These are phyloP conservation scores for Trichoderma sp. DNA, from an alignment of 2,329 filamentous ascomycete species.

Conservation along the genomic window DNA sequence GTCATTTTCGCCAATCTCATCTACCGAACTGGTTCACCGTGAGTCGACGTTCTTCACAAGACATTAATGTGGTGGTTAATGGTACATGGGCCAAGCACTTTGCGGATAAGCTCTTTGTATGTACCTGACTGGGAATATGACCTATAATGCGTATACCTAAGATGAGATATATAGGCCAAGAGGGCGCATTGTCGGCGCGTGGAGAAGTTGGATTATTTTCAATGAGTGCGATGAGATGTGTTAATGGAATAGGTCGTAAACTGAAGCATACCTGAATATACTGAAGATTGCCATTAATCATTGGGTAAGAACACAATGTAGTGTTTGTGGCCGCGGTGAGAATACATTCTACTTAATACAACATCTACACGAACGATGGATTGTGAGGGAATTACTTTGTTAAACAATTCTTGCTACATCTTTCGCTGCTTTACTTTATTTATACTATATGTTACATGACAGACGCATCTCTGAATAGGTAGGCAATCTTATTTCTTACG, in stretches of 20 bases:
- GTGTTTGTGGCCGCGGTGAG: too few relatives aligned
- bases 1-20: not conserved
- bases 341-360: not conserved
- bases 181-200: not conserved
- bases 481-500: not conserved
- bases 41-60: not conserved
- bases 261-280: too few relatives aligned
- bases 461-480: not conserved
- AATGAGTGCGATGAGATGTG: not conserved
- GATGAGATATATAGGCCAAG: too few relatives aligned
- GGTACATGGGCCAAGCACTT: not conserved
- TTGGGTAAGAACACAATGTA: too few relatives aligned
- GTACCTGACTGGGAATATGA: not conserved
- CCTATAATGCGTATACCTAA: not conserved
- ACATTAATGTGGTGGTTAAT: not conserved
- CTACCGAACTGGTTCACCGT: not conserved
- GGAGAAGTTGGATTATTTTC: not conserved
- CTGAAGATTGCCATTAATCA: too few relatives aligned
- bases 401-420: not conserved
- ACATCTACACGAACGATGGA: not conserved
- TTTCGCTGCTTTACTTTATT: not conserved
- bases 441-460: not conserved
- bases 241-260: not conserved
- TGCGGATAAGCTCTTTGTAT: not conserved
- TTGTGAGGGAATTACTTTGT: not conserved